These are phyloP conservation scores for Chaetomiaceae sp. DNA, from an alignment of 2,329 filamentous ascomycete species.

Conservation along the genomic window DNA sequence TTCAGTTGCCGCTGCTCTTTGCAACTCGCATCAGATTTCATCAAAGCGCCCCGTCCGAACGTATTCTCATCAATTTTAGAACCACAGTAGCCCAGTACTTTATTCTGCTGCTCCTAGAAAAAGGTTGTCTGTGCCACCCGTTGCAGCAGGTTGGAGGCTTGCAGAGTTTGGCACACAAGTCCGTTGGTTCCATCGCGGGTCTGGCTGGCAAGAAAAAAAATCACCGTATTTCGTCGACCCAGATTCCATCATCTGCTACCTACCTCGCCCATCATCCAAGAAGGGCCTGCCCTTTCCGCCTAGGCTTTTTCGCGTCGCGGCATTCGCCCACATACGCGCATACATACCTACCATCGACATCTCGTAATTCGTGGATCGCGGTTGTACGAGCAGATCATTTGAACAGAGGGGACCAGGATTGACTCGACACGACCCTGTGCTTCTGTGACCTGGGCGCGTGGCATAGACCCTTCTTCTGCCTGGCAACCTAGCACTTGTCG, in stretches of 20 bases:
- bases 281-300: not conserved
- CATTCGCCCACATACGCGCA: constrained; percentile 3
- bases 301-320: not conserved
- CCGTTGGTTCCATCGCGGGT: constrained; percentile 3
- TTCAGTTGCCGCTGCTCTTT: not conserved
- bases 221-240: constrained; percentile 6
- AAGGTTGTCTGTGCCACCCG: not conserved
- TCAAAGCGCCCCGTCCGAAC: constrained; percentile 13
- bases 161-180: constrained; percentile 1
- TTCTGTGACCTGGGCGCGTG: constrained; percentile 23
- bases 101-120: constrained; percentile 4
- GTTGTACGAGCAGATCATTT: constrained; percentile 1
- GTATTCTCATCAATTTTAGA: constrained; percentile 19
- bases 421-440: constrained; percentile 10
- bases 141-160: constrained; percentile 4
- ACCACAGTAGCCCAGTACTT: constrained; percentile 22
- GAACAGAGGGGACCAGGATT: constrained; percentile 7
- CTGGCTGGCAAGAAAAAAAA: constrained; percentile 1
- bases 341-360: constrained; percentile 9
- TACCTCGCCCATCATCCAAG: too few relatives aligned
- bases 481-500: constrained; percentile 18
- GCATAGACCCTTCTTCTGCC: constrained; percentile 18
- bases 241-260: not conserved
- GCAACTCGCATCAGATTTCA: constrained; percentile 14
- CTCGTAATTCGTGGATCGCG: constrained; percentile 21